Evolutionary conservation across 805 yeast species (phyloP).

Genomic region (Starmerella scarabaei): DNA sequence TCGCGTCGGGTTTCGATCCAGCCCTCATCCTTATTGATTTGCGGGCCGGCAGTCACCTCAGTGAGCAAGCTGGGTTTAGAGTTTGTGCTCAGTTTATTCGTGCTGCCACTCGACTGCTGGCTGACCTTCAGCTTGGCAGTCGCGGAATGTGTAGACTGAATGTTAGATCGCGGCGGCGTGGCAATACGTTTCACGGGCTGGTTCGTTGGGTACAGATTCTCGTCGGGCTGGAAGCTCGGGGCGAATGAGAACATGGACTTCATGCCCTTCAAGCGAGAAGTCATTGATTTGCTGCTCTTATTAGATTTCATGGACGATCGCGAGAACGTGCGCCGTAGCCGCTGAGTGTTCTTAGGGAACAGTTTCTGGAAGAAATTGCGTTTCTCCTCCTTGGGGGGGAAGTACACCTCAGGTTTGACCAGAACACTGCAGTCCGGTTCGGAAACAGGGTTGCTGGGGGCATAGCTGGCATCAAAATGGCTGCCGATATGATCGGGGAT

Average conservation of each 20-base stretch:
- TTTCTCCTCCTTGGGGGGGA: constrained; percentile 2
- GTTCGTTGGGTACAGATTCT: constrained; percentile 14
- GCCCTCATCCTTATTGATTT: constrained; percentile 2
- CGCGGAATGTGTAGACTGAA: constrained; percentile 2
- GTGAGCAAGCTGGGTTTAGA: background rate
- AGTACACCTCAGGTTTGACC: background rate
- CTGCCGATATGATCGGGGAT: constrained; percentile 16
- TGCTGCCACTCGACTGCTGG: background rate
- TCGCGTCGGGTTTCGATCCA: constrained; percentile 49
- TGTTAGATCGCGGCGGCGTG: constrained; percentile 7
- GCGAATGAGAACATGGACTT: constrained; percentile 16
- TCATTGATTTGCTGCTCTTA: constrained; percentile 4
- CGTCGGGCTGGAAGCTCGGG: constrained; percentile 8
- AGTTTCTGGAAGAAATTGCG: constrained; percentile 14
- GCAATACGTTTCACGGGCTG: constrained; percentile 1
- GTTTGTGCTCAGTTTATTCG: background rate
- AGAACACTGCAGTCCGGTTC: background rate
- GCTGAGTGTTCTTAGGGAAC: constrained; percentile 17
- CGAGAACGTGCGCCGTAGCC: constrained; percentile 10
- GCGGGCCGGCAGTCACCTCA: background rate
- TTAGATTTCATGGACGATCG: constrained; percentile 5
- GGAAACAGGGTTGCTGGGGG: background rate
- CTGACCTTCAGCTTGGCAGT: background rate
- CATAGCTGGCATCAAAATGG: constrained; percentile 11
- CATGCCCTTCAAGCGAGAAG: constrained; percentile 5